phyloP scores from a whole-genome alignment of 2,329 filamentous ascomycete species.

The Thelonectria blattea region DNA sequence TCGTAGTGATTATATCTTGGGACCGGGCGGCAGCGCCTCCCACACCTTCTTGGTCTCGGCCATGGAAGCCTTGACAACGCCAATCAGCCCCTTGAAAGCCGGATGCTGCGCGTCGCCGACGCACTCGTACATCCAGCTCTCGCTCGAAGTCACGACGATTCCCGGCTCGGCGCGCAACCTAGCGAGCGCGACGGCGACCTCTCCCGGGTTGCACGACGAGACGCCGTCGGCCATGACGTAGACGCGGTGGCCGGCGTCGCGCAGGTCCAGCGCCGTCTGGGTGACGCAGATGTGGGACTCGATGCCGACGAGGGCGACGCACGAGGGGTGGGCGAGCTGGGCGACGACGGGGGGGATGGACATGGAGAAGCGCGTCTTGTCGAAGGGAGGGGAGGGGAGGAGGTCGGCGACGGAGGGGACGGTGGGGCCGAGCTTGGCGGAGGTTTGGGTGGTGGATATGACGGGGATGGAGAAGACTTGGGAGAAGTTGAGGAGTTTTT shows the following conservation, averaged over 20 bases:
- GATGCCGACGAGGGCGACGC: conserved; percentile 85
- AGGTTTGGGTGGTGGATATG: conserved; percentile 86
- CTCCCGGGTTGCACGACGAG: conserved; percentile 82
- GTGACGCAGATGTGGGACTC: conserved; percentile 94
- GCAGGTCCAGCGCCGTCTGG: conserved; percentile 85
- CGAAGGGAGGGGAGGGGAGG: conserved; percentile 64
- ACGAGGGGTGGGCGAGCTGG: conserved; percentile 47
- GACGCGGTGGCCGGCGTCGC: conserved; percentile 76
- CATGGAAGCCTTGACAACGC: conserved; percentile 78
- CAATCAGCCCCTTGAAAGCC: conserved; percentile 76
- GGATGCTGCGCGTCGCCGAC: conserved; percentile 79
- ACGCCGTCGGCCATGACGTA: conserved; percentile 91
- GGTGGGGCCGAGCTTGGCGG: conserved; percentile 77
- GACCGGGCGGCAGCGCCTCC: conserved; percentile 64
- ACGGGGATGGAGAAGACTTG: conserved; percentile 75
- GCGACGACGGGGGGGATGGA: conserved; percentile 69
- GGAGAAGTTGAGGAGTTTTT: conserved; percentile 72
- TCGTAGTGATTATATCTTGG: conserved; percentile 54
- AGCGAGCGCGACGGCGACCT: conserved; percentile 79
- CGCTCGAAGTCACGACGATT: conserved; percentile 81
- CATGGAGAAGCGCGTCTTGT: conserved; percentile 95
- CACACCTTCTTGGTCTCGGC: conserved; percentile 73
- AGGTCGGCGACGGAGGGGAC: conserved; percentile 71
- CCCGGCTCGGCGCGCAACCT: conserved; percentile 74
- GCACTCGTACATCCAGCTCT: conserved; percentile 88